Percentiles rank a stretch among this genome's conserved stretches.
Conservation (phyloP, 176 grass and related monocot genomes). For the Oryza glumipatula region DNA sequence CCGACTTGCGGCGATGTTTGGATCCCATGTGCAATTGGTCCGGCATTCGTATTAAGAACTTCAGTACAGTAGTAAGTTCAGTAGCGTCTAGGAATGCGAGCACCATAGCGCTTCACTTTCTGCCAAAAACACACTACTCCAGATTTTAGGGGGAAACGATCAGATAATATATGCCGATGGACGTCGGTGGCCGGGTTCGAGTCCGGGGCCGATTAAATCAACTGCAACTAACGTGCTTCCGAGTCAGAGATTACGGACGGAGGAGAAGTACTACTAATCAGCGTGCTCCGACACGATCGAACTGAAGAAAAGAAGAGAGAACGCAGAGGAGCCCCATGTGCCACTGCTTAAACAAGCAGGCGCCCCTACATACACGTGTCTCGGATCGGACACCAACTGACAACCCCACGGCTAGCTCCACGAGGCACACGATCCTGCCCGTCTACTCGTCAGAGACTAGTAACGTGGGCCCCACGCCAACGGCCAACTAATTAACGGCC, state of each 20-base stretch:
- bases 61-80: too few relatives aligned
- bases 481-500: background rate
- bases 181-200: background rate
- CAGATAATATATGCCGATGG: background rate
- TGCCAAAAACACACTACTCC: background rate
- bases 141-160: background rate
- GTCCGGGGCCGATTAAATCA: background rate
- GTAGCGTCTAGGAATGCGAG: too few relatives aligned
- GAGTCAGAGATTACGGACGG: background rate
- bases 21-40: too few relatives aligned
- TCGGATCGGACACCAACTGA: background rate
- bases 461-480: constrained; percentile 25
- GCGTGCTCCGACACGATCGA: background rate
- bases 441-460: background rate
- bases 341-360: constrained; percentile 15
- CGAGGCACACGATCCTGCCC: constrained; percentile 10
- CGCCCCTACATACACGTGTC: constrained; percentile 19
- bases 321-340: background rate
- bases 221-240: background rate
- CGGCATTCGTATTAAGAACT: too few relatives aligned
- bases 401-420: constrained; percentile 5
- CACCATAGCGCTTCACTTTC: too few relatives aligned
- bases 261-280: background rate
- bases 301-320: background rate
- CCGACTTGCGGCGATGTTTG: too few relatives aligned